Percentiles rank a stretch among this genome's conserved stretches.
phyloP scores from a whole-genome alignment of 306 rosid genomes.

The Astragalus glycyphyllos region DNA sequence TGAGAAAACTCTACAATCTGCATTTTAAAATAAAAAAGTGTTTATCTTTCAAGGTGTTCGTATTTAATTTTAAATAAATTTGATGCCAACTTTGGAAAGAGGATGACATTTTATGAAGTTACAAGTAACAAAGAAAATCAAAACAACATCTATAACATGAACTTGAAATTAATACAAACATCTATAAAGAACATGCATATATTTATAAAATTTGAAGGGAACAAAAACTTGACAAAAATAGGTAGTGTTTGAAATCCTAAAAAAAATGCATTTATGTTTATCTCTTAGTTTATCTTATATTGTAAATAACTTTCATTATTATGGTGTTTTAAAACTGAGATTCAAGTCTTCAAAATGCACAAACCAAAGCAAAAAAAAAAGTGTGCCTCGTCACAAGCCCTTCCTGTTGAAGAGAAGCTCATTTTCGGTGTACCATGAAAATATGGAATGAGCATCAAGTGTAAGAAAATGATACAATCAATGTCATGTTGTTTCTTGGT shows the following conservation, averaged over 20 bases:
- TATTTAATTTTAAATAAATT: conserved; percentile 1
- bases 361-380: too few species aligned
- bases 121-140: not conserved
- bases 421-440: too few species aligned
- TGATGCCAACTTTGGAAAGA: conserved; percentile 16
- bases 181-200: not conserved
- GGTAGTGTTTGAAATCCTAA: not conserved
- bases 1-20: conserved; percentile 88
- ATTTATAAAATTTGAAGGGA: not conserved
- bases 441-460: too few species aligned
- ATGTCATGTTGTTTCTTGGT: too few species aligned
- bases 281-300: not conserved
- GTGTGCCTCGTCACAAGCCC: too few species aligned
- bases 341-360: too few species aligned
- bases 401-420: too few species aligned
- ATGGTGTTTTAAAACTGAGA: not conserved
- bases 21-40: conserved; percentile 38
- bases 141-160: not conserved
- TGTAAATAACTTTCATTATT: not conserved
- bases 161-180: not conserved
- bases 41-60: conserved; percentile 14
- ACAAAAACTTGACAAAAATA: not conserved
- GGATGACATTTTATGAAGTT: not conserved
- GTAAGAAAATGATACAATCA: too few species aligned
- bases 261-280: not conserved